Evolutionary conservation across 495 filamentous ascomycete species (phyloP).

Genomic region (Lasiosphaeris hirsuta): DNA sequence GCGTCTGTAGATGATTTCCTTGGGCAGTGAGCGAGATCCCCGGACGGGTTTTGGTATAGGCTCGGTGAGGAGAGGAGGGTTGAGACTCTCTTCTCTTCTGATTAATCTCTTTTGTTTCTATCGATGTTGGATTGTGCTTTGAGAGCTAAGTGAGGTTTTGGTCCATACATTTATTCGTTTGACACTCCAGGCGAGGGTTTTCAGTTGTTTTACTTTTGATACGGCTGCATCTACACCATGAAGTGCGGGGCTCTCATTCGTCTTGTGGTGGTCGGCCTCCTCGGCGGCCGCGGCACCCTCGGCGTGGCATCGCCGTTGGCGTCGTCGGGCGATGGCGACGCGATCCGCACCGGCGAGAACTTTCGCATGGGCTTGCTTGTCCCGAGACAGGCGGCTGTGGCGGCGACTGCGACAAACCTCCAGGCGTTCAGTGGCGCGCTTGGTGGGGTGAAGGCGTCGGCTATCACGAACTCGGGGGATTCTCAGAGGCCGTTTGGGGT

Average conservation of each 20-base stretch:
- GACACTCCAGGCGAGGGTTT: too few relatives aligned
- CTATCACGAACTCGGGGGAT: constrained; percentile 37
- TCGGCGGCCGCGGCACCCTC: neutral
- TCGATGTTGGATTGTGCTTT: neutral
- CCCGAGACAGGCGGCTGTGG: constrained; percentile 15
- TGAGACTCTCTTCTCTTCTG: constrained; percentile 2
- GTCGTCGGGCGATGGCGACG: constrained; percentile 10
- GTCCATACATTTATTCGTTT: neutral
- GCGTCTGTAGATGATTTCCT: neutral
- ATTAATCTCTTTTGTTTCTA: neutral
- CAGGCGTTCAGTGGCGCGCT: constrained; percentile 25
- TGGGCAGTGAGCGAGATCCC: too few relatives aligned
- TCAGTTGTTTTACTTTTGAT: neutral
- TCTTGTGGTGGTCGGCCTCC: constrained; percentile 8
- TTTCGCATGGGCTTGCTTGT: constrained; percentile 20
- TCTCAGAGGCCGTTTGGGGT: constrained; percentile 43
- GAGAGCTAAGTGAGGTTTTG: neutral
- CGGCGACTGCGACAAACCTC: constrained; percentile 17
- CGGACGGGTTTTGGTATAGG: too few relatives aligned
- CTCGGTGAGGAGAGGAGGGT: neutral
- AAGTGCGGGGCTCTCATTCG: neutral
- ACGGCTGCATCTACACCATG: neutral
- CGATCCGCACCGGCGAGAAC: constrained; percentile 15
- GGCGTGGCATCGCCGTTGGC: neutral
- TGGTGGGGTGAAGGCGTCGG: constrained; percentile 22